A percentile compares a stretch with the other conserved stretches of the same genome.
Evolutionary conservation across 495 filamentous ascomycete genomes (phyloP).

Genomic region (Neurospora africana): DNA sequence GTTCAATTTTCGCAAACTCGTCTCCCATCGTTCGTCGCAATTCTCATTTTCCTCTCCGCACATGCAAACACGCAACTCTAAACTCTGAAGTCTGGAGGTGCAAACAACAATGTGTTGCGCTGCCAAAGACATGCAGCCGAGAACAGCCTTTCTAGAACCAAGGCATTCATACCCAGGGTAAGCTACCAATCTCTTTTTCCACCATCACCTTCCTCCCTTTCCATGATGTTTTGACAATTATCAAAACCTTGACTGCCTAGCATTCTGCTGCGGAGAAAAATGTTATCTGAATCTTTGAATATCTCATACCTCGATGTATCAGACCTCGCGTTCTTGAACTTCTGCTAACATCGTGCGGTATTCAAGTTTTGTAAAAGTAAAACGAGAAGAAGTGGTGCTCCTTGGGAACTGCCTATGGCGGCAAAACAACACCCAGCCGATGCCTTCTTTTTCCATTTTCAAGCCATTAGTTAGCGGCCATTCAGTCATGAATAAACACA

Average conservation of each 20-base stretch:
- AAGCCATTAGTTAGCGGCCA: background rate
- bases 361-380: background rate
- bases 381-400: background rate
- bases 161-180: background rate
- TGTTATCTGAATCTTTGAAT: conserved; percentile 2
- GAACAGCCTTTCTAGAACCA: background rate
- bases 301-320: background rate
- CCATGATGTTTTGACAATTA: conserved; percentile 18
- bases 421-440: background rate
- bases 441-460: background rate
- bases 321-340: background rate
- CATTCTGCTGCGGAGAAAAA: conserved; percentile 16
- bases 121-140: background rate
- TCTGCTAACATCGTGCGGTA: background rate
- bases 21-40: background rate
- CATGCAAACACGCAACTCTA: background rate
- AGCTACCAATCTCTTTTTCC: background rate
- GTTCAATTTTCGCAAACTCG: background rate
- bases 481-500: background rate
- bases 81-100: background rate
- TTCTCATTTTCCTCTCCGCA: background rate
- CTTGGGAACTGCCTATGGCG: background rate
- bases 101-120: background rate
- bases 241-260: conserved; percentile 30
- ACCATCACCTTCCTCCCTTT: background rate